These are phyloP conservation scores for Buxus sempervirens DNA, from an alignment of 164 flowering plant genomes.

Conservation along the genomic window DNA sequence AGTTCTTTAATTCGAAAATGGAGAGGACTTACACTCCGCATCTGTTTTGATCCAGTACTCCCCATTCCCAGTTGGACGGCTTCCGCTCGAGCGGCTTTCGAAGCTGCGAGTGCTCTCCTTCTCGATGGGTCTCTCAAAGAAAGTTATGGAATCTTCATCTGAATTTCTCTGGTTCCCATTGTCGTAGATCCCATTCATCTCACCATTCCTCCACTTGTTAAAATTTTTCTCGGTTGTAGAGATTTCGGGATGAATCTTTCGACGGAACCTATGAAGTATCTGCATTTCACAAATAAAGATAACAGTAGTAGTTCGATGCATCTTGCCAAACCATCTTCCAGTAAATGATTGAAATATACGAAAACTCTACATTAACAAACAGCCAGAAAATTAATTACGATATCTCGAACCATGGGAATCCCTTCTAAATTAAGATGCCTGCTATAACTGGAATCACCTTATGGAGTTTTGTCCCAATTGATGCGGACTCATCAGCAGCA, in stretches of 20 bases:
- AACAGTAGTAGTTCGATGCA: background rate
- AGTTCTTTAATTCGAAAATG: too few relatives aligned
- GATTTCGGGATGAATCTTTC: constrained; percentile 86
- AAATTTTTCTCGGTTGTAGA: constrained; percentile 27
- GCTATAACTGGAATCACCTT: constrained; percentile 60
- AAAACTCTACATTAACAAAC: background rate
- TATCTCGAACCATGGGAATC: too few relatives aligned
- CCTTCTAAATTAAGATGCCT: too few relatives aligned
- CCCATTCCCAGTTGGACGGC: constrained; percentile 52
- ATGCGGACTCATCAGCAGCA: constrained; percentile 40
- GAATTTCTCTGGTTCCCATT: constrained; percentile 26
- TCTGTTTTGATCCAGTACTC: constrained; percentile 93
- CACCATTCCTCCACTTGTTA: constrained; percentile 28
- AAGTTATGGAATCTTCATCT: constrained; percentile 35
- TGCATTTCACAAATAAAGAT: constrained; percentile 25
- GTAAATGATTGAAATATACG: too few relatives aligned
- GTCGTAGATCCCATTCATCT: constrained; percentile 27
- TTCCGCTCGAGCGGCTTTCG: constrained; percentile 37
- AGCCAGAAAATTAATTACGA: too few relatives aligned
- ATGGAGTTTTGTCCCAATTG: constrained; percentile 58
- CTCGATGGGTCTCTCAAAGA: constrained; percentile 29
- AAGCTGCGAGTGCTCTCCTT: constrained; percentile 31
- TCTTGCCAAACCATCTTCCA: background rate
- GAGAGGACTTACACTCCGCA: constrained; percentile 93
- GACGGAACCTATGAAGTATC: constrained; percentile 79